Base-by-base conservation (phyloP, 1,139 yeast species). In the Diutina pseudorugosa region DNA sequence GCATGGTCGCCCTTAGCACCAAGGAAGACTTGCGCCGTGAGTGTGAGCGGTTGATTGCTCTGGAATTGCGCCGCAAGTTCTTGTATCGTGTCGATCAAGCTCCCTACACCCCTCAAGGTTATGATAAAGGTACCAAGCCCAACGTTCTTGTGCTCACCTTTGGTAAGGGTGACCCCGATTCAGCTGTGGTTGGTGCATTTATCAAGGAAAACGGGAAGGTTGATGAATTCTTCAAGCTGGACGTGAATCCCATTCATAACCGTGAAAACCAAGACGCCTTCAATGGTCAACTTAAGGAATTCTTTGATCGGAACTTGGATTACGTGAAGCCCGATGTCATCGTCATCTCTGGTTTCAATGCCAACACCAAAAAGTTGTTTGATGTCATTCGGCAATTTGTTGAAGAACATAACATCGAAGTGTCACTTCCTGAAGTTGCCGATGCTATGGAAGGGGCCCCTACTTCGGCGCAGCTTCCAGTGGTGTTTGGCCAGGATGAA, bases 401-500 rank as follows among this genome's bases (percentile, higher is more conserved):
- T 16, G 75, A 76, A 52, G 73, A 70, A 19, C 79, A 86, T 58
- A 76, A 77, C 49, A 66, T 86, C 40, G 69, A 71, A 23, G 83
- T 82, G 14, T 80, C 76, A 53, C 76, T 75, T 27, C 86, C 79
- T 30, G 76, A 70, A 47, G 62, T 69, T 49, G 61, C 65, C 3
- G 76, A 71, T 41, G 71, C 67, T 11, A 64, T 65, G 47, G 56
- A 54, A 2, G 52, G 44, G 9, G 70, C 78, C 4, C 79, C 78
- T 14, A 64, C 77, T 40, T 18, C 27, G 41, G 27, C 27, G 20
- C 49, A 36, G 20, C 60, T 83, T 36, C 79, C 73, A 52, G 80
- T 88, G 2, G 71, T 90, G 16, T 93, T 90, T 83, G 95, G 88
- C 33, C 88, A 85, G 60, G 97, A 93, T 65, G 98, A 93, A 65